These are phyloP conservation scores for Nothophoma quercina DNA, from an alignment of 2,329 filamentous ascomycete genomes.

Conservation along the genomic window DNA sequence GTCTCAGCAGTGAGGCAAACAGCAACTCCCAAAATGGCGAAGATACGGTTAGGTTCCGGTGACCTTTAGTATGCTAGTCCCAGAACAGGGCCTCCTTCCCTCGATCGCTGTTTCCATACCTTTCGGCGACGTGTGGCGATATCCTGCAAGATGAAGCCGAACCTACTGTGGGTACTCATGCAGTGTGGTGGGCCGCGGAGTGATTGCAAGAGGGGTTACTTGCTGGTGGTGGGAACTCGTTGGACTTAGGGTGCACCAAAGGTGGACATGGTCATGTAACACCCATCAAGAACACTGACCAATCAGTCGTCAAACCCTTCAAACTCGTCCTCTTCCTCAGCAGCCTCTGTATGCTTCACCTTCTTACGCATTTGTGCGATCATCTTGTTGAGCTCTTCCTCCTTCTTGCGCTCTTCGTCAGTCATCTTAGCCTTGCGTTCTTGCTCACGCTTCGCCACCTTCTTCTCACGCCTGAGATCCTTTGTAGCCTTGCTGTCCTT, in stretches of 20 bases:
- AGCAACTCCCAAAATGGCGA: neutral
- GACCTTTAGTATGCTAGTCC: neutral
- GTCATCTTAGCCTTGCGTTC: constrained; percentile 36
- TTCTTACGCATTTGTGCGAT: constrained; percentile 38
- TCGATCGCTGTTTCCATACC: neutral
- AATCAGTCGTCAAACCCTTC: constrained; percentile 47
- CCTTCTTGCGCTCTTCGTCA: constrained; percentile 42
- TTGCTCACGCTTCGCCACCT: constrained; percentile 41
- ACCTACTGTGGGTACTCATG: neutral
- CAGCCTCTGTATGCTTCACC: constrained; percentile 34
- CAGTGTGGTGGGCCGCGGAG: neutral
- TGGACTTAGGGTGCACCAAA: too few relatives aligned
- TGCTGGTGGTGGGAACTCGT: neutral
- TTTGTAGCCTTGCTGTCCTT: constrained; percentile 44
- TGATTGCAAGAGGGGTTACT: too few relatives aligned
- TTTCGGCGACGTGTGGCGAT: neutral
- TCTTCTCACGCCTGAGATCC: constrained; percentile 46
- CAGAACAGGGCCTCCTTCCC: neutral
- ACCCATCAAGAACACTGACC: too few relatives aligned
- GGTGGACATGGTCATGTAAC: too few relatives aligned
- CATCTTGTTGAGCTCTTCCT: constrained; percentile 45
- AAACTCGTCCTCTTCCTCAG: constrained; percentile 41
- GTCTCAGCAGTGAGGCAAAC: neutral
- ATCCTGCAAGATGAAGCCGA: neutral
- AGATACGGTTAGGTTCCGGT: neutral